Evolutionary conservation across 176 grass and related monocot species (phyloP), one percentile per base, ranked within the genome.

Genomic region (Tuctoria greenei): DNA sequence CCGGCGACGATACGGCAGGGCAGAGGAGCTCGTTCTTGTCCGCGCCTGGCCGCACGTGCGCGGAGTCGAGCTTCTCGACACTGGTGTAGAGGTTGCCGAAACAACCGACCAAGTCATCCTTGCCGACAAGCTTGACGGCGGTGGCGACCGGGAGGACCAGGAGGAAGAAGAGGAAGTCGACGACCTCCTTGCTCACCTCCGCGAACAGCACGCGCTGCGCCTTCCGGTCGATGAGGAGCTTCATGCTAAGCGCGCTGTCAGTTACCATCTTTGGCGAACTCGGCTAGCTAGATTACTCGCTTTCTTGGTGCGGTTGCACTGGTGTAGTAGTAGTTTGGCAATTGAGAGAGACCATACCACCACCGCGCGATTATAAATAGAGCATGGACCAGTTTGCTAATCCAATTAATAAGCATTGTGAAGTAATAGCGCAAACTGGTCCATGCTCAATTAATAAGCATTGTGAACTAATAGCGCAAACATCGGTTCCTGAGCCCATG

Each of bases 101-200:
- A 41, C 54, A 12, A 8, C 77, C 77, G 20, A 25, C 66, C 66
- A 71, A 47, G 55, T 41, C 23, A 0, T 61, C 55, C 66, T 37
- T 38, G 1, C 66, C 66, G 1, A 80, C 11, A 0, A 80, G 66
- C 66, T 80, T 49, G 10, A 61, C 41, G 20, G 13, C 28, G 4
- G 55, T 61, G 54, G 20, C 66, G 54, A 38, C 41, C 0, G 55
- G 78, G 4, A 61, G 54, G 0, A 55, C 27, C 0, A 71, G 66
- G 27, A 80, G 66, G 54, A 55, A 80, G 27, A 80, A 71, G 66
- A 80, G 66, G 66, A 71, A 71, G 66, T 71, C 78, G 0, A 79
- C 40, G 1, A 36, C 52, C 1, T 61, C 77, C 26, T 79, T 79
- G 46, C 66, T 1, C 0, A 58, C 74, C 82, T 84, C 82, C 39